Conservation (phyloP, 495 filamentous ascomycete species). For the Neurospora hispaniola region DNA sequence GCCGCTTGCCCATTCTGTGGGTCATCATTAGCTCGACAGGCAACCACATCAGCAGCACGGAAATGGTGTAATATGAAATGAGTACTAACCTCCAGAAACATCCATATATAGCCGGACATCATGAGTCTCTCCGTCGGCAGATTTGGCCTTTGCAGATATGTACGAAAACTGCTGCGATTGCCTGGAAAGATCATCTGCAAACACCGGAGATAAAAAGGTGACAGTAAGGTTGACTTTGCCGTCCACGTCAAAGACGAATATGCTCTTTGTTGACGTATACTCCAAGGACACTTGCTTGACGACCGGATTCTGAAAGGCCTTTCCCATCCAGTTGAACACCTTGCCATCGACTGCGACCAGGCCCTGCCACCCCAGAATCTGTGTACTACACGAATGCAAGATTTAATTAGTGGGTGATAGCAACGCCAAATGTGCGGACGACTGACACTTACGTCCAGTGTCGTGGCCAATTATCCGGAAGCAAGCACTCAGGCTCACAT, state of each 20-base stretch:
- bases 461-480: conserved; percentile 20
- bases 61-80: conserved; percentile 33
- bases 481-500: conserved; percentile 12
- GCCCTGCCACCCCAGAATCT: conserved; percentile 68
- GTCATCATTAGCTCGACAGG: conserved; percentile 11
- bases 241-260: conserved; percentile 67
- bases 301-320: conserved; percentile 39
- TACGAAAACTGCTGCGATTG: conserved; percentile 89
- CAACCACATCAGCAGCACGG: conserved; percentile 27
- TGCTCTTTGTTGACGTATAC: conserved; percentile 81
- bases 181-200: conserved; percentile 69
- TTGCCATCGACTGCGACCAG: conserved; percentile 42
- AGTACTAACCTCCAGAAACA: conserved; percentile 68
- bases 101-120: conserved; percentile 77
- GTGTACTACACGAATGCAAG: conserved; percentile 43
- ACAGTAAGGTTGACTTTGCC: conserved; percentile 57
- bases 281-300: conserved; percentile 45
- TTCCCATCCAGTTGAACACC: conserved; percentile 54
- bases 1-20: conserved; percentile 36
- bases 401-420: conserved; percentile 17
- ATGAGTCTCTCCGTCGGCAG: conserved; percentile 44
- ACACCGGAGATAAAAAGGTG: conserved; percentile 82
- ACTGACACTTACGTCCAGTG: conserved; percentile 18
- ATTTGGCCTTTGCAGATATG: conserved; percentile 53
- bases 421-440: not conserved